Percentiles rank a stretch among this genome's conserved stretches.
These are phyloP conservation scores for Fusarium keratoplasticum DNA, from an alignment of 2,329 filamentous ascomycete species.

Conservation along the genomic window DNA sequence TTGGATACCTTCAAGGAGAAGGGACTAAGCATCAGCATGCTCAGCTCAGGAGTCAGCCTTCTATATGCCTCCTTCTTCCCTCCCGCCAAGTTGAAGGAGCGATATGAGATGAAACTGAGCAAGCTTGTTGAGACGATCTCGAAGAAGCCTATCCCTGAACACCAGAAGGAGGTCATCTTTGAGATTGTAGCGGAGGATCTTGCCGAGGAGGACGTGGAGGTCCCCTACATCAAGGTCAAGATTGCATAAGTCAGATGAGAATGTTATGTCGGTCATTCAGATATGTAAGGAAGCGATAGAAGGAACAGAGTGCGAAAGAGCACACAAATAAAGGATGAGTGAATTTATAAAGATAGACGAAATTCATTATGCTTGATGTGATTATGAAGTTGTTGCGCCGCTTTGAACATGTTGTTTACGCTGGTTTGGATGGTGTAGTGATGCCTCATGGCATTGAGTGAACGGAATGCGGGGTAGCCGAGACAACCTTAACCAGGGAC, in stretches of 20 bases:
- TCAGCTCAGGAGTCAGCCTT: constrained; percentile 96
- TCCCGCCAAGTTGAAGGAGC: constrained; percentile 81
- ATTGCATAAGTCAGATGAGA: constrained; percentile 52
- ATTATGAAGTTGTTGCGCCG: not conserved
- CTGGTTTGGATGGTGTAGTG: not conserved
- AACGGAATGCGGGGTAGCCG: not conserved
- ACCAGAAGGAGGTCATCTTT: constrained; percentile 96
- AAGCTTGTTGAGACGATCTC: constrained; percentile 88
- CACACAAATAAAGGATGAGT: constrained; percentile 27
- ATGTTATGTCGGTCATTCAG: constrained; percentile 1
- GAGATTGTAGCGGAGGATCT: constrained; percentile 93
- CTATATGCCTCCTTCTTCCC: constrained; percentile 95
- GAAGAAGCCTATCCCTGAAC: constrained; percentile 89
- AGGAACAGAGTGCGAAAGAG: constrained; percentile 24
- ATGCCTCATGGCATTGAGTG: not conserved
- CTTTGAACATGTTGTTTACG: not conserved
- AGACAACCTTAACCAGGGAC: not conserved
- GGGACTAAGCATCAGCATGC: constrained; percentile 88
- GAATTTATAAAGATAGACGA: constrained; percentile 37
- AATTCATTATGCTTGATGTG: constrained; percentile 10
- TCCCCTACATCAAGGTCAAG: constrained; percentile 95
- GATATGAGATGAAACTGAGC: constrained; percentile 85
- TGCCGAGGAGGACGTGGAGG: constrained; percentile 92
- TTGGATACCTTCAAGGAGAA: constrained; percentile 83
- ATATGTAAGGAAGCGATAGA: constrained; percentile 26